These are phyloP conservation scores for Peronospora belbahrii DNA, from an alignment of 352 stramenopile genomes.

Conservation along the genomic window DNA sequence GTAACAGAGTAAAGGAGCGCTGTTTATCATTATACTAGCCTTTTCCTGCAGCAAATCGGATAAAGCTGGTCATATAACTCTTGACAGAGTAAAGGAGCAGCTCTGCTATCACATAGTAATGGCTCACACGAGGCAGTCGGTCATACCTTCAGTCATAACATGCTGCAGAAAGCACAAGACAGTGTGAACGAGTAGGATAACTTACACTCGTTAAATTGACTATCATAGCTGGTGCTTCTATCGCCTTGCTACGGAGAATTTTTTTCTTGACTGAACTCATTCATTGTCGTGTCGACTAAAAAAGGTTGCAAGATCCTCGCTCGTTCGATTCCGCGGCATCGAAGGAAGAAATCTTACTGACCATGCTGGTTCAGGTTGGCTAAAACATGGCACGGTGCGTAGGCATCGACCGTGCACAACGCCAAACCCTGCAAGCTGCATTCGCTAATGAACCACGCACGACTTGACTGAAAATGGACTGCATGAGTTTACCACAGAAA, in stretches of 20 bases:
- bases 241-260: conserved; percentile 10
- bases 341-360: conserved; percentile 25
- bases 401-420: conserved; percentile 8
- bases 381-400: conserved; percentile 10
- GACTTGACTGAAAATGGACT: conserved; percentile 25
- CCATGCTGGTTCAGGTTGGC: conserved; percentile 6
- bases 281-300: conserved; percentile 26
- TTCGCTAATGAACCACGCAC: conserved; percentile 13
- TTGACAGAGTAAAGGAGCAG: conserved; percentile 12
- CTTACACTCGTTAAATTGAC: conserved; percentile 29
- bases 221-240: conserved; percentile 22
- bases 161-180: not conserved
- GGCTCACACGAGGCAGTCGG: conserved; percentile 43
- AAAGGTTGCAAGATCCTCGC: conserved; percentile 13
- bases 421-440: conserved; percentile 3
- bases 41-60: conserved; percentile 3
- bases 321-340: conserved; percentile 24
- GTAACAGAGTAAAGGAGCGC: conserved; percentile 14
- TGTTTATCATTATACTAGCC: conserved; percentile 20
- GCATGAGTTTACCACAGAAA: conserved; percentile 13
- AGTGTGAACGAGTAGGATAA: conserved; percentile 8
- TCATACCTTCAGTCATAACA: conserved; percentile 16
- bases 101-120: conserved; percentile 59
- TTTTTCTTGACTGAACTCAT: conserved; percentile 21
- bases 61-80: conserved; percentile 23